Base-by-base conservation (phyloP, 345 rosid genomes). In the Salix purpurea region DNA sequence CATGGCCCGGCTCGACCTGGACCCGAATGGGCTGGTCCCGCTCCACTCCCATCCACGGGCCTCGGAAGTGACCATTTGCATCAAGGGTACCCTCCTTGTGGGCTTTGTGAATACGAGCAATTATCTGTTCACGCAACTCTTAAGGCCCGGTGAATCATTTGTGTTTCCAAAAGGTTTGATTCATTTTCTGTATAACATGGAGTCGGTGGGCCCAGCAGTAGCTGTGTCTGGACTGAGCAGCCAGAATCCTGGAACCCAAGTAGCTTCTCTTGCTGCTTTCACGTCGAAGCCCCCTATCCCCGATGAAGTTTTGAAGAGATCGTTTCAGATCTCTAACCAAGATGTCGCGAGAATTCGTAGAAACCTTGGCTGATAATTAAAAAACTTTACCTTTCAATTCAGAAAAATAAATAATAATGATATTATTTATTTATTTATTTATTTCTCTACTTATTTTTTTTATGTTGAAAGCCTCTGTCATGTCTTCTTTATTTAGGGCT, bases 21-120 rank as follows among this genome's bases (percentile, higher is more conserved):
- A 70, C 0, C 71, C 76, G 0, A 61, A 83, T 0, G 98, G 92
- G 12, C 42, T 86, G 0, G 85, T 87, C 24, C 92, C 90, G 2
- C 89, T 86, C 42, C 98, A 90, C 73, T 77, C 67, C 32, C 97
- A 92, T 81, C 93, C 97, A 19, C 87, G 93, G 72, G 94, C 96
- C 88, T 91, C 96, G 0, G 92, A 91, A 73, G 92, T 94, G 15
- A 88, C 90, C 74, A 79, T 82, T 28, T 89, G 97, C 81, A 80
- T 94, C 0, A 42, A 72, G 12, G 96, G 98, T 1, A 23, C 73
- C 4, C 64, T 94, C 32, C 85, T 84, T 0, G 93, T 90, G 9
- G 97, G 94, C 79, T 92, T 88, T 46, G 85, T 86, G 42, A 93
- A 91, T 67, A 90, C 92, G 2, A 79, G 89, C 0, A 73, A 83